Evolutionary conservation across 2,329 filamentous ascomycete genomes (phyloP).

Genomic region (Colletotrichum lupini): DNA sequence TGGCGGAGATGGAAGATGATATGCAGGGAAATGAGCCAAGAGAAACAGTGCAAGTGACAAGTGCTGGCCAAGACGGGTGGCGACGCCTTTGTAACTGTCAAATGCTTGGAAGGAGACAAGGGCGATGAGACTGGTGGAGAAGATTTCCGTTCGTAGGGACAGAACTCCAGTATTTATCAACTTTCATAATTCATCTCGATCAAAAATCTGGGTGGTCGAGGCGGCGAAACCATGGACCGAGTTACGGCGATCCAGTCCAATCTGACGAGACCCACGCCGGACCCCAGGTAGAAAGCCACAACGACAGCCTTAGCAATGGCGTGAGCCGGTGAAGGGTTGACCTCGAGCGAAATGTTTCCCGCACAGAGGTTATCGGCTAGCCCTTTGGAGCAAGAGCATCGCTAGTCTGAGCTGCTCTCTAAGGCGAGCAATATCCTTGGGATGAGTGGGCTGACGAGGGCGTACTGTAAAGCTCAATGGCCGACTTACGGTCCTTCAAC

Average conservation of each 20-base stretch:
- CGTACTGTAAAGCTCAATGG: background rate
- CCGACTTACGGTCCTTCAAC: constrained; percentile 6
- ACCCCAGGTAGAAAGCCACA: background rate
- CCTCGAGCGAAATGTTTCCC: background rate
- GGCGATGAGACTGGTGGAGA: no score
- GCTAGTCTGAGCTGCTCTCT: background rate
- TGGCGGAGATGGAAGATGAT: background rate
- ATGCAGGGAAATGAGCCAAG: constrained; percentile 13
- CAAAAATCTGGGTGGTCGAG: background rate
- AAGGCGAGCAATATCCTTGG: background rate
- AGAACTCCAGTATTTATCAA: constrained; percentile 24
- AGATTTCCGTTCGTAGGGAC: background rate
- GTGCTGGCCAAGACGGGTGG: constrained; percentile 29
- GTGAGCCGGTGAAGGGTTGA: background rate
- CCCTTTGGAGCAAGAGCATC: background rate
- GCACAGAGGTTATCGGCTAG: background rate
- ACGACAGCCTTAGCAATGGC: background rate
- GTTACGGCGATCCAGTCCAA: background rate
- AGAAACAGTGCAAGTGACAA: constrained; percentile 3
- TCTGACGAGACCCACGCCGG: background rate
- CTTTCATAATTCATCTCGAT: background rate
- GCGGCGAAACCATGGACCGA: background rate
- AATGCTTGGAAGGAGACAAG: background rate
- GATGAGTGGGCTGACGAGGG: background rate
- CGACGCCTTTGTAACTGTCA: constrained; percentile 15